These are phyloP conservation scores for Phylloporus sp. DNA, from an alignment of 1,284 basidiomycete genomes.

Conservation along the genomic window DNA sequence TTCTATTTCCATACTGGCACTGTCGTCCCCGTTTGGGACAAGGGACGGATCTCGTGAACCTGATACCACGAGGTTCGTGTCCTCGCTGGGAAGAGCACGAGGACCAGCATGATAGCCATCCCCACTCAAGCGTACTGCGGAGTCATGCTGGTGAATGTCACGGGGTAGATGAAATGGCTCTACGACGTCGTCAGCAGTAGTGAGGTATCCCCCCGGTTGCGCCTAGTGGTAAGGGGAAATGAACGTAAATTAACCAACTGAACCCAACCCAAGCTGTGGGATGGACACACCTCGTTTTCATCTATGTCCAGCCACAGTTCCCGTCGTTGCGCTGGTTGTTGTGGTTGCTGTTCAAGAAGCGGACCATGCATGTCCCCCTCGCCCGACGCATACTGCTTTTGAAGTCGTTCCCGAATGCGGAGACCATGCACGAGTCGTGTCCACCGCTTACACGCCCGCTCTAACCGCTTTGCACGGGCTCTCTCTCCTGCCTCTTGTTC, in stretches of 20 bases:
- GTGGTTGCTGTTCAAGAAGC: slow-evolving; percentile 10
- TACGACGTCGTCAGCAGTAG: slow-evolving; percentile 74
- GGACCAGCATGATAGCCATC: slow-evolving; percentile 5
- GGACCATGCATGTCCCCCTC: slow-evolving; percentile 24
- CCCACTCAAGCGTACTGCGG: neutral
- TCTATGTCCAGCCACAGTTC: slow-evolving; percentile 25
- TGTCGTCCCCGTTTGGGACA: slow-evolving; percentile 29
- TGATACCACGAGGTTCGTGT: neutral
- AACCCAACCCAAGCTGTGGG: neutral
- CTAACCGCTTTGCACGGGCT: slow-evolving; percentile 76
- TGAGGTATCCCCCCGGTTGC: slow-evolving; percentile 64
- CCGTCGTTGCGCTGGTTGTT: slow-evolving; percentile 15
- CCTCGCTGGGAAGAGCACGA: neutral
- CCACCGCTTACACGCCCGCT: slow-evolving; percentile 90
- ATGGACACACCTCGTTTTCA: slow-evolving; percentile 28
- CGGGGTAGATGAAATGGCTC: slow-evolving; percentile 71
- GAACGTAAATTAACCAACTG: neutral
- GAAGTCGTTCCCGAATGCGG: slow-evolving; percentile 81
- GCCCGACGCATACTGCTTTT: slow-evolving; percentile 74
- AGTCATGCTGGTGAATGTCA: slow-evolving; percentile 44
- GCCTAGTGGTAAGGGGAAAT: slow-evolving; percentile 1
- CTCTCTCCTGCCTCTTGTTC: slow-evolving; percentile 81
- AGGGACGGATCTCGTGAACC: slow-evolving; percentile 10
- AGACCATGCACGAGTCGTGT: slow-evolving; percentile 86
- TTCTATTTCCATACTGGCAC: slow-evolving; percentile 18